These are phyloP conservation scores for Helicocarpus griseus DNA, from an alignment of 2,329 filamentous ascomycete species.

Conservation along the genomic window DNA sequence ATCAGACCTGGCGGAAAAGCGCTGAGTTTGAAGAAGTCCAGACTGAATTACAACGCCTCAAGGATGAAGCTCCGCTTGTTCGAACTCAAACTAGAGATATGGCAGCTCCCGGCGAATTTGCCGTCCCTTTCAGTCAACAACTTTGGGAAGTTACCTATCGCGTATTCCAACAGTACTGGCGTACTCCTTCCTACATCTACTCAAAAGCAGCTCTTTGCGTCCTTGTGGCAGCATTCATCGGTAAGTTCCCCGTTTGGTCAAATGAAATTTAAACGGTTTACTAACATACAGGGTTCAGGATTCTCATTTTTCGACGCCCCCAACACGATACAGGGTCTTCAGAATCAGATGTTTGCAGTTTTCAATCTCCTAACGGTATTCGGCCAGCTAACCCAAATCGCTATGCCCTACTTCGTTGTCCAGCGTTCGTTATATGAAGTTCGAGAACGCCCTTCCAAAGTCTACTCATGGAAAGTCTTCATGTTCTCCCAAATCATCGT, in stretches of 20 bases:
- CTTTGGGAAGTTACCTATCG: slow-evolving; percentile 57
- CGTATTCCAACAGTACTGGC: slow-evolving; percentile 87
- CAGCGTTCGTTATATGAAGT: slow-evolving; percentile 50
- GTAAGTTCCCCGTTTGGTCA: too few relatives aligned
- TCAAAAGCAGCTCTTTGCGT: slow-evolving; percentile 63
- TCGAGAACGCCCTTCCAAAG: slow-evolving; percentile 53
- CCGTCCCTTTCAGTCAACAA: slow-evolving; percentile 61
- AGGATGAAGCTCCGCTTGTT: slow-evolving; percentile 20
- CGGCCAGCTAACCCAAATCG: slow-evolving; percentile 44
- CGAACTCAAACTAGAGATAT: not conserved
- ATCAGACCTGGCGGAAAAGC: slow-evolving; percentile 45
- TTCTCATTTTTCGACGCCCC: slow-evolving; percentile 69
- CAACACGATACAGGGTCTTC: slow-evolving; percentile 66
- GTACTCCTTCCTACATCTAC: slow-evolving; percentile 80
- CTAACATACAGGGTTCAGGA: too few relatives aligned
- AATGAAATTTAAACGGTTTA: too few relatives aligned
- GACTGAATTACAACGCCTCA: slow-evolving; percentile 55
- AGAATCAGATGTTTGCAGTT: slow-evolving; percentile 83
- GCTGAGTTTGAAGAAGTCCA: slow-evolving; percentile 44
- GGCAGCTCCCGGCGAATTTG: slow-evolving; percentile 53
- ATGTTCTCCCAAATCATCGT: slow-evolving; percentile 60
- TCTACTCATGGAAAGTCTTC: slow-evolving; percentile 63
- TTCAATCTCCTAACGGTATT: slow-evolving; percentile 80
- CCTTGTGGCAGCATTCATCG: slow-evolving; percentile 62
- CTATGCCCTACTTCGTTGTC: slow-evolving; percentile 49